phyloP scores from a whole-genome alignment of 495 filamentous ascomycete species.

The Tetracladium setigerum region DNA sequence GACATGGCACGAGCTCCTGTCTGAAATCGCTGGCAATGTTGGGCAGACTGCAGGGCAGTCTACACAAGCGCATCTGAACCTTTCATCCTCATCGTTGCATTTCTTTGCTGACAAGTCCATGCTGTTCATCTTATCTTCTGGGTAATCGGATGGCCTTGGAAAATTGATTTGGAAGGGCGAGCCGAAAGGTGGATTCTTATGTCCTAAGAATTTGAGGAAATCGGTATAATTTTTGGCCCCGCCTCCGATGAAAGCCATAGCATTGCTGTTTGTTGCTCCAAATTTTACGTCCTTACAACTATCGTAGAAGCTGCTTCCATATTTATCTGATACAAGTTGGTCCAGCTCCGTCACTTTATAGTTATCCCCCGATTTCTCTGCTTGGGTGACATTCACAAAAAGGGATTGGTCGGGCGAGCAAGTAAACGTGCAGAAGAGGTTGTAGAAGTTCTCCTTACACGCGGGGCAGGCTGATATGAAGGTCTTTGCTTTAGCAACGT shows the following conservation, averaged over 20 bases:
- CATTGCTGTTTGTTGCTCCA: slow-evolving; percentile 80
- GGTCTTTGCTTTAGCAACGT: slow-evolving; percentile 76
- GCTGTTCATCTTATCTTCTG: slow-evolving; percentile 56
- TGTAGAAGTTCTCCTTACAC: slow-evolving; percentile 95
- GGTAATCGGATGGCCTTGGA: slow-evolving; percentile 47
- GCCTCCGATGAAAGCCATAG: slow-evolving; percentile 92
- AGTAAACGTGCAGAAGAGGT: slow-evolving; percentile 94
- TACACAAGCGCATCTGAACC: slow-evolving; percentile 84
- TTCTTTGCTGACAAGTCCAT: slow-evolving; percentile 61
- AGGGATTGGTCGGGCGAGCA: slow-evolving; percentile 95
- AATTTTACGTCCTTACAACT: slow-evolving; percentile 99
- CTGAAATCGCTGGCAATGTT: slow-evolving; percentile 61
- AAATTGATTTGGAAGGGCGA: slow-evolving; percentile 98
- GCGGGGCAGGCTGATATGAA: slow-evolving; percentile 91
- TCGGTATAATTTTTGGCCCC: slow-evolving; percentile 83
- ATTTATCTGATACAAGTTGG: slow-evolving; percentile 79
- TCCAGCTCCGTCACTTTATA: slow-evolving; percentile 78
- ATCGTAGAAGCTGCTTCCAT: slow-evolving; percentile 84
- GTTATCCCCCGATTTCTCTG: slow-evolving; percentile 58
- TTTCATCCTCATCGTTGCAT: slow-evolving; percentile 80
- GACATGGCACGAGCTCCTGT: slow-evolving; percentile 66
- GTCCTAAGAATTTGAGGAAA: slow-evolving; percentile 85
- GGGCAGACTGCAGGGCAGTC: slow-evolving; percentile 86
- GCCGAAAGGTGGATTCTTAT: slow-evolving; percentile 70
- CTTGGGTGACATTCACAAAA: slow-evolving; percentile 87